Percentiles rank a stretch among this genome's conserved stretches.
These are phyloP conservation scores for Trichoderma cornu-damae DNA, from an alignment of 2,329 filamentous ascomycete species.

Conservation along the genomic window DNA sequence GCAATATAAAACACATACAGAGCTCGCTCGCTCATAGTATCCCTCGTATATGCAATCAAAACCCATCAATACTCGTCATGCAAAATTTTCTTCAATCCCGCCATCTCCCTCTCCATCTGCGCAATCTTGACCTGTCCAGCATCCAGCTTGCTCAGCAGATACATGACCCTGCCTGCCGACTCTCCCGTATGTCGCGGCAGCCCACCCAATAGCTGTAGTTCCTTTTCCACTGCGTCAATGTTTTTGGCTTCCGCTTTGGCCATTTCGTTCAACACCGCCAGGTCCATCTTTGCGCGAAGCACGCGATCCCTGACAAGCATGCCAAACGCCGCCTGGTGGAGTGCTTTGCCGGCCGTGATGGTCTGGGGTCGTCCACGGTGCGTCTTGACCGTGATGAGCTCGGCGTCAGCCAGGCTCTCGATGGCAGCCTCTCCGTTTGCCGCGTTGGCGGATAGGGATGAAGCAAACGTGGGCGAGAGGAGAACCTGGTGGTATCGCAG, in stretches of 20 bases:
- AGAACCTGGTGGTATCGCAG: conserved; percentile 84
- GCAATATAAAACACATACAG: background rate
- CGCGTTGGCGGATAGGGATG: conserved; percentile 43
- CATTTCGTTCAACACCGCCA: conserved; percentile 63
- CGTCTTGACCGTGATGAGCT: conserved; percentile 73
- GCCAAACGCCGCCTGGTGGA: conserved; percentile 79
- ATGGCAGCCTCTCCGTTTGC: conserved; percentile 68
- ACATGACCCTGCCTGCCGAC: conserved; percentile 60
- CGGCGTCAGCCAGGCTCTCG: conserved; percentile 74
- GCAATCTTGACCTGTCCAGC: conserved; percentile 70
- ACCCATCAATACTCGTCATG: conserved; percentile 38
- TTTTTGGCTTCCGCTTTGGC: conserved; percentile 65
- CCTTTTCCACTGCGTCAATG: conserved; percentile 74
- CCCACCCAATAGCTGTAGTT: conserved; percentile 65
- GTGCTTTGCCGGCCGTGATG: conserved; percentile 76
- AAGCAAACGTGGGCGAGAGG: conserved; percentile 68
- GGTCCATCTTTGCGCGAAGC: conserved; percentile 66
- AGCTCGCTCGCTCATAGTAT: background rate
- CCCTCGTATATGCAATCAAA: background rate
- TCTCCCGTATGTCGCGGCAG: conserved; percentile 67
- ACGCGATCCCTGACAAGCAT: conserved; percentile 66
- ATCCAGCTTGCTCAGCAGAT: conserved; percentile 68
- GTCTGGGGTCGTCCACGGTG: conserved; percentile 70
- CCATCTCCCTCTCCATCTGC: conserved; percentile 68
- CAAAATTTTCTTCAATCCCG: conserved; percentile 61